A percentile compares a stretch with the other conserved stretches of the same genome.
Conservation (phyloP, 805 yeast genomes). For the Yamadazyma ubonensis region DNA sequence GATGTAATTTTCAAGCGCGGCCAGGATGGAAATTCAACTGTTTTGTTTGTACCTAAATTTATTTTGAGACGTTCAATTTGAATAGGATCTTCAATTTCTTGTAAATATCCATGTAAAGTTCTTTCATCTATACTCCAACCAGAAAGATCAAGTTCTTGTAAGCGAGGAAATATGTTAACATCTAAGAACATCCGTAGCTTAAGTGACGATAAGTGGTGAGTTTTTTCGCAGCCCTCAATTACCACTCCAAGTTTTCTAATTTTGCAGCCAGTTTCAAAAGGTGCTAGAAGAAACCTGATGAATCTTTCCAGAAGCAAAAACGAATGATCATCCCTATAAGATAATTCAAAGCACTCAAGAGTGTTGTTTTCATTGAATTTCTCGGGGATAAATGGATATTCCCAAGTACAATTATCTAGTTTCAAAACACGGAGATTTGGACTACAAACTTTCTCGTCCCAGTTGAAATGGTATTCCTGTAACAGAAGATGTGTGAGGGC, state of each 20-base stretch:
- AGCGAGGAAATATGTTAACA: slow-evolving; percentile 12
- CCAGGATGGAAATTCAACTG: slow-evolving; percentile 2
- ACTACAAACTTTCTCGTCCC: slow-evolving; percentile 23
- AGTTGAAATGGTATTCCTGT: slow-evolving; percentile 42
- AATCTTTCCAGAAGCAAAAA: slow-evolving; percentile 41
- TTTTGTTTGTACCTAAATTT: neutral
- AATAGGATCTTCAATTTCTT: neutral
- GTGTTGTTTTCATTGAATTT: slow-evolving; percentile 30
- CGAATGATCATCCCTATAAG: slow-evolving; percentile 27
- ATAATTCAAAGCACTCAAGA: slow-evolving; percentile 23
- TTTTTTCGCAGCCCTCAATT: slow-evolving; percentile 7
- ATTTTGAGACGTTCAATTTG: slow-evolving; percentile 2
- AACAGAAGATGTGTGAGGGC: slow-evolving; percentile 34
- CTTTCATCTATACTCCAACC: slow-evolving; percentile 16
- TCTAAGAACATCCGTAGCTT: slow-evolving; percentile 14
- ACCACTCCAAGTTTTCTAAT: slow-evolving; percentile 18
- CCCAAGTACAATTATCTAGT: slow-evolving; percentile 53
- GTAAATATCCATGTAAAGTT: neutral
- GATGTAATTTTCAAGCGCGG: slow-evolving; percentile 9
- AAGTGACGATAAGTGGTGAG: slow-evolving; percentile 12
- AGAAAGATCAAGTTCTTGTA: slow-evolving; percentile 12
- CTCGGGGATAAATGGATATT: slow-evolving; percentile 50
- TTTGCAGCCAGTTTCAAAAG: slow-evolving; percentile 18
- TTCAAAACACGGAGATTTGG: slow-evolving; percentile 17
- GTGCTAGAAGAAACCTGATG: slow-evolving; percentile 24